phyloP scores from a whole-genome alignment of 176 grass and related monocot species.

The Bothriochloa decipiens region DNA sequence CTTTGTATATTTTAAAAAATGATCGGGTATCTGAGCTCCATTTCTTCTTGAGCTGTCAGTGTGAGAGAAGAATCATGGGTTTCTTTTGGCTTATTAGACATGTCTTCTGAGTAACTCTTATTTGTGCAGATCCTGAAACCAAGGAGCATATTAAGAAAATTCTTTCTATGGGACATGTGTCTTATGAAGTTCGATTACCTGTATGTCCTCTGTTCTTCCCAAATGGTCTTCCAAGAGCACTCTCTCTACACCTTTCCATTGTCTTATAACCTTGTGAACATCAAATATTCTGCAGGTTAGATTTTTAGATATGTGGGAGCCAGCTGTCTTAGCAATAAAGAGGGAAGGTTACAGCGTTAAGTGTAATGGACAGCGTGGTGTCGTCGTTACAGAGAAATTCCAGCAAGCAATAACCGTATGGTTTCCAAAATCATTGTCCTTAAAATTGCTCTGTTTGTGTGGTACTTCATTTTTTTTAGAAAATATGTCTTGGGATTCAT shows the following conservation, averaged over 20 bases:
- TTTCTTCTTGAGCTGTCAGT: neutral
- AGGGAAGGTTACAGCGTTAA: constrained; percentile 95
- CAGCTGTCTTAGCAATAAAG: constrained; percentile 86
- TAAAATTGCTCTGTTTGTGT: constrained; percentile 32
- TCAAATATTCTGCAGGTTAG: constrained; percentile 59
- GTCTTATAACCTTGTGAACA: constrained; percentile 8
- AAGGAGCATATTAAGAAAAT: constrained; percentile 85
- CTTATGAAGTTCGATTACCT: constrained; percentile 76
- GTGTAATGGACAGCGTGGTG: constrained; percentile 69
- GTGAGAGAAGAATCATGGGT: neutral
- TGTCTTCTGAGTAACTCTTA: constrained; percentile 5
- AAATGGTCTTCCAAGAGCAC: constrained; percentile 20
- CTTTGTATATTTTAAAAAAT: neutral
- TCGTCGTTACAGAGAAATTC: constrained; percentile 71
- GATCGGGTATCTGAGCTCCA: neutral
- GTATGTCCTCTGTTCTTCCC: constrained; percentile 48
- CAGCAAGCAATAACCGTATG: constrained; percentile 71
- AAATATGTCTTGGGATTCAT: neutral
- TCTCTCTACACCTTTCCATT: neutral
- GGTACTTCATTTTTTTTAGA: neutral
- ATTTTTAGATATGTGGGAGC: constrained; percentile 96
- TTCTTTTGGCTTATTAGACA: constrained; percentile 28
- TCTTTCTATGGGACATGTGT: constrained; percentile 74
- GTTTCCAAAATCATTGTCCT: constrained; percentile 13
- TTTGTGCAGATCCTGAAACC: constrained; percentile 71